phyloP scores from a whole-genome alignment of 2,329 filamentous ascomycete genomes.

The Talaromyces rugulosus region DNA sequence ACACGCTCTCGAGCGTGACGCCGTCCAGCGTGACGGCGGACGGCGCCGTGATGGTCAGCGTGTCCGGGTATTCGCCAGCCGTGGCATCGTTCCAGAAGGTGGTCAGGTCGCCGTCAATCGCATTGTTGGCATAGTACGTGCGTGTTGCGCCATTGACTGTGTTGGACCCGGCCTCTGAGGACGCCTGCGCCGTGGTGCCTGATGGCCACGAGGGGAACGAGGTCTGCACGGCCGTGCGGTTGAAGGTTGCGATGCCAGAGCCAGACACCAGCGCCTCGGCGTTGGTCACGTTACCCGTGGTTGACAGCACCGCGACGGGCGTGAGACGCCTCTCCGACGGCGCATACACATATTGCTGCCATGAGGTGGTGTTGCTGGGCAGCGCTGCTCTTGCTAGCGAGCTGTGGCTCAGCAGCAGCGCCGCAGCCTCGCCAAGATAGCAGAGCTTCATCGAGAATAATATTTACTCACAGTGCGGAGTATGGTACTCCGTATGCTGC shows the following conservation, averaged over 20 bases:
- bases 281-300: neutral
- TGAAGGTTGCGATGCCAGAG: neutral
- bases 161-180: neutral
- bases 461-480: too few relatives aligned
- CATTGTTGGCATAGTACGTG: conserved; percentile 1
- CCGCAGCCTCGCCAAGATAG: too few relatives aligned
- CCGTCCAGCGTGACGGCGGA: neutral
- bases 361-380: neutral
- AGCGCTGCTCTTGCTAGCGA: too few relatives aligned
- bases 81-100: conserved; percentile 4
- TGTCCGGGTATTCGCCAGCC: neutral
- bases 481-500: too few relatives aligned
- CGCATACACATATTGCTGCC: neutral
- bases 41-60: neutral
- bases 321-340: neutral
- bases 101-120: neutral
- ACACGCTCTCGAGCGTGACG: neutral
- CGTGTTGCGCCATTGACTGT: neutral
- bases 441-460: too few relatives aligned
- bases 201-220: neutral
- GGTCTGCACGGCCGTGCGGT: neutral
- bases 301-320: neutral
- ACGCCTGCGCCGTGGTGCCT: neutral
- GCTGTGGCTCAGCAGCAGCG: too few relatives aligned
- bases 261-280: neutral